A percentile compares a stretch with the other conserved stretches of the same genome.
Conservation (phyloP, 2,329 filamentous ascomycete species). For the Aspergillus arachidicola region DNA sequence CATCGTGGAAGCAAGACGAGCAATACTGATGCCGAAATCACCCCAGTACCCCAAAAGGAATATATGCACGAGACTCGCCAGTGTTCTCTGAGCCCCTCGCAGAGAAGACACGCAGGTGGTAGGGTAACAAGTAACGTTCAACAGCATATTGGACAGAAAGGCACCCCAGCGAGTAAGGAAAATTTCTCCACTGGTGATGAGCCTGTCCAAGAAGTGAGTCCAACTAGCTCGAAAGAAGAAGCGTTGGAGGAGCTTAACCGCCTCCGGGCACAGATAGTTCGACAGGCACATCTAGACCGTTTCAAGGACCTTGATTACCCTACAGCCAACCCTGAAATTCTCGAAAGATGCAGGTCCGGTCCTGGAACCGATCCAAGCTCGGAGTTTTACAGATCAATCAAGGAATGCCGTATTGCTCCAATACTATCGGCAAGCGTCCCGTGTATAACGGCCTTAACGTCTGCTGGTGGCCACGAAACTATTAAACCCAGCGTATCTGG, state of each 20-base stretch:
- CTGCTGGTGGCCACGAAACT: background rate
- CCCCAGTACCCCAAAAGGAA: background rate
- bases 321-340: conserved; percentile 22
- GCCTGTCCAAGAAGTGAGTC: background rate
- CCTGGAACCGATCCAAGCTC: conserved; percentile 29
- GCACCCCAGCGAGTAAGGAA: no score
- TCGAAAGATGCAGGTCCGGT: conserved; percentile 29
- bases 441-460: background rate
- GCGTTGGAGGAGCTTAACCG: conserved; percentile 23
- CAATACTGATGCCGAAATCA: background rate
- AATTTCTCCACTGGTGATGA: background rate
- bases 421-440: background rate
- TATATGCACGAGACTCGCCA: background rate
- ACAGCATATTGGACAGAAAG: background rate
- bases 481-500: background rate
- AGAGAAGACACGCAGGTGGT: background rate
- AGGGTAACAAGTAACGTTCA: background rate
- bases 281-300: conserved; percentile 16
- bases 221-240: conserved; percentile 8
- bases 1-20: conserved; percentile 5
- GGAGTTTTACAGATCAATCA: conserved; percentile 21
- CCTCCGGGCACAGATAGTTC: conserved; percentile 23
- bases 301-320: conserved; percentile 11
- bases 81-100: background rate
- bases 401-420: conserved; percentile 7